These are phyloP conservation scores for Plantago elongata DNA, from an alignment of 257 asterid genomes.

Conservation along the genomic window DNA sequence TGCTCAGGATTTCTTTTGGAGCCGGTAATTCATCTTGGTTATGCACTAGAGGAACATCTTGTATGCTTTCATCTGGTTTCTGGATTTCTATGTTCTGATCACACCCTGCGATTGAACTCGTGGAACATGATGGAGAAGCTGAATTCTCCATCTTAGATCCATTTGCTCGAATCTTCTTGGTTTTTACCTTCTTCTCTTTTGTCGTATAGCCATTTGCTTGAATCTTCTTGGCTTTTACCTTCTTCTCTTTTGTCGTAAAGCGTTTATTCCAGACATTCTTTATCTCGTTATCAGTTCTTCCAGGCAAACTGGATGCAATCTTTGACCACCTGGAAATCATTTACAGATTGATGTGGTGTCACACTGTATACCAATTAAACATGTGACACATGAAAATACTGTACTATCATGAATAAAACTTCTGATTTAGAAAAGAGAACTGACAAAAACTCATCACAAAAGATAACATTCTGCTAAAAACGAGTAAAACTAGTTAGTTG, in stretches of 20 bases:
- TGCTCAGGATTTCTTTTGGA: conserved; percentile 11
- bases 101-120: conserved; percentile 25
- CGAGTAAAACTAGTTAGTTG: conserved; percentile 1
- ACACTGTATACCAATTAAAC: background rate
- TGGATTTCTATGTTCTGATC: background rate
- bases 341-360: background rate
- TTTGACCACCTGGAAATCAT: conserved; percentile 59
- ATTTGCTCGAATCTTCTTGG: conserved; percentile 4
- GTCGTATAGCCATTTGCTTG: conserved; percentile 37
- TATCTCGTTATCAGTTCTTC: conserved; percentile 88
- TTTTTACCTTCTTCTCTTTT: background rate
- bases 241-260: conserved; percentile 41
- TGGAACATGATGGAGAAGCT: conserved; percentile 24
- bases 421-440: no score
- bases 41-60: background rate
- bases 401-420: no score
- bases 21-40: background rate
- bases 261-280: conserved; percentile 80
- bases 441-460: background rate
- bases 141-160: background rate
- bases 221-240: background rate
- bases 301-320: conserved; percentile 66
- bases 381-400: no score
- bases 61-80: background rate
- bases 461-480: no score